Base-by-base conservation (phyloP, 1,139 yeast genomes). In the Sugiyamaella xylanicola region DNA sequence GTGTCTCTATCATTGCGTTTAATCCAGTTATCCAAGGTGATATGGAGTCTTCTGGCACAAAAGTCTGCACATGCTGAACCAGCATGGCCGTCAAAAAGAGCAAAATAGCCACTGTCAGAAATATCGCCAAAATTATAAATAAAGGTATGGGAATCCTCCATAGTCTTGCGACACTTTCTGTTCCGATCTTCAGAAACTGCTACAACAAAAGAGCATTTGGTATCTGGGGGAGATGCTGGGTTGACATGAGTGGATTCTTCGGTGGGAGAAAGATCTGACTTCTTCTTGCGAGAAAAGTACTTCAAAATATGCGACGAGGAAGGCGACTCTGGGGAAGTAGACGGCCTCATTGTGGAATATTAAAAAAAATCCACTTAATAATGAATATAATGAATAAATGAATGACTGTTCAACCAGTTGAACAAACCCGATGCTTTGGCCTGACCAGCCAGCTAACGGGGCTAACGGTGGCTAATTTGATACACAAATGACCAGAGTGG, bases 71-170 rank as follows among this genome's bases (percentile, higher is more conserved):
- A 86, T 62, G 85, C 90, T 59, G 85, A 83, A 16, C 99, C 99
- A 2, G 98, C 99, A 73, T 93, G 99, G 13, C 99, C 99, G 72
- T 93, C 99, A 72, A 91, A 93, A 3, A 93, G 81, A 15, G 95
- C 99, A 78, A 93, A 92, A 70, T 89, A 93, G 2, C 97, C 99
- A 86, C 96, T 88, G 69, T 92, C 98, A 19, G 86, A 79, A 54
- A 87, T 73, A 64, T 90, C 95, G 27, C 93, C 95, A 74, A 87
- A 93, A 73, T 93, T 91, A 64, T 95, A 93, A 45, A 91, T 91
- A 67, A 87, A 90, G 0, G 96, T 88, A 70, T 93, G 98, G 9
- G 95, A 95, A 70, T 93, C 99, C 69, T 93, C 99, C 99, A 93
- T 93, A 46, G 91, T 84, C 57, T 87, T 82, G 58, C 99, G 78